A percentile compares a stretch with the other conserved stretches of the same genome.
Conservation (phyloP, 1,284 basidiomycete genomes). For the Cryptococcus jaspeensis region DNA sequence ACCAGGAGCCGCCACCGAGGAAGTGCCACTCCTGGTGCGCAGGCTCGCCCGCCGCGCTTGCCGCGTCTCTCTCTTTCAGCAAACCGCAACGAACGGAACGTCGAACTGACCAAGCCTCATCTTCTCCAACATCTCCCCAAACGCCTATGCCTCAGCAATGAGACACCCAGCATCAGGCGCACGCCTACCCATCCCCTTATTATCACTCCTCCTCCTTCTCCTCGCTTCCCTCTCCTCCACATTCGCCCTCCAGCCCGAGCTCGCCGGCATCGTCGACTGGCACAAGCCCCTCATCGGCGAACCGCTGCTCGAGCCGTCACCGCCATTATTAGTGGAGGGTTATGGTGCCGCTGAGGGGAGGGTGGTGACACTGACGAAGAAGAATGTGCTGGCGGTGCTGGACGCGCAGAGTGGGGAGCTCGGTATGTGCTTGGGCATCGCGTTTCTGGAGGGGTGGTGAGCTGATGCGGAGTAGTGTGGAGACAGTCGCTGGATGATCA, state of each 20-base stretch:
- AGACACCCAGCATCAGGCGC: too few species aligned
- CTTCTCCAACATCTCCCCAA: too few species aligned
- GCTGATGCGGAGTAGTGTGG: slow-evolving; percentile 63
- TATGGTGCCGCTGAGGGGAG: slow-evolving; percentile 10
- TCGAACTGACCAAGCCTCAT: too few species aligned
- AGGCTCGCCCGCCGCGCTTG: too few species aligned
- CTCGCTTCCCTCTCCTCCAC: slow-evolving; percentile 5
- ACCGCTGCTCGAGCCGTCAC: slow-evolving; percentile 54
- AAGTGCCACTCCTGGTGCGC: too few species aligned
- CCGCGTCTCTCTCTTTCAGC: too few species aligned
- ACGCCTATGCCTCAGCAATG: too few species aligned
- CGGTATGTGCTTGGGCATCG: slow-evolving; percentile 56
- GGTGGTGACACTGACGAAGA: slow-evolving; percentile 64
- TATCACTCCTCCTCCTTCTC: not conserved
- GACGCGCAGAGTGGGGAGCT: slow-evolving; percentile 69
- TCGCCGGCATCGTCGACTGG: slow-evolving; percentile 82
- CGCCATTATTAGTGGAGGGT: slow-evolving; percentile 42
- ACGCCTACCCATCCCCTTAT: too few species aligned
- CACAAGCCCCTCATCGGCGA: slow-evolving; percentile 71
- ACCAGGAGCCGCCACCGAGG: too few species aligned
- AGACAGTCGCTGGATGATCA: slow-evolving; percentile 67
- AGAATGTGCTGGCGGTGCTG: slow-evolving; percentile 75
- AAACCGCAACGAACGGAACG: too few species aligned
- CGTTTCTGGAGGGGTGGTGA: slow-evolving; percentile 1
- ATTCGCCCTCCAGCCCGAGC: slow-evolving; percentile 41